phyloP scores from a whole-genome alignment of 805 yeast species.

The Lachancea meyersii region DNA sequence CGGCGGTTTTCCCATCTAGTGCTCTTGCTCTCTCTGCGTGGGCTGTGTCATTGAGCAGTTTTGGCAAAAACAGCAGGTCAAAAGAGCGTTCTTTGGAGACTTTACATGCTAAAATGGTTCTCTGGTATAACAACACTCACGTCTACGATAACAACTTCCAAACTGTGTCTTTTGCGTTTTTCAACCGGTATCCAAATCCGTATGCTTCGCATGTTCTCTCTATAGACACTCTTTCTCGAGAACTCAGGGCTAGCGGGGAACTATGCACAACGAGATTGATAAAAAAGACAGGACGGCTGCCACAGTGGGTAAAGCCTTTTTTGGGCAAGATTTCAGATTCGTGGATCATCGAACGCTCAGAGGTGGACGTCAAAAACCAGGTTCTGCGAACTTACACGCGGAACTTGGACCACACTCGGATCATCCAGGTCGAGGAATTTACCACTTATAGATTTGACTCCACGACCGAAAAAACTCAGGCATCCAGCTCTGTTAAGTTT shows the following conservation, averaged over 20 bases:
- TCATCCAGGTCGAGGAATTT: constrained; percentile 74
- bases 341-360: constrained; percentile 75
- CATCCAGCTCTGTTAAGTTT: constrained; percentile 59
- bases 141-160: constrained; percentile 58
- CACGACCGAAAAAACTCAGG: constrained; percentile 36
- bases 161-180: constrained; percentile 70
- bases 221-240: constrained; percentile 63
- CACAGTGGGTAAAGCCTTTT: constrained; percentile 70
- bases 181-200: constrained; percentile 70
- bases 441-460: constrained; percentile 46
- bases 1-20: too few species aligned
- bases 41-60: background rate
- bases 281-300: constrained; percentile 73
- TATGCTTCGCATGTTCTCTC: constrained; percentile 80
- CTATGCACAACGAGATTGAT: constrained; percentile 69
- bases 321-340: constrained; percentile 63
- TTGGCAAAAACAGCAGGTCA: background rate
- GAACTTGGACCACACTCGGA: constrained; percentile 75
- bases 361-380: constrained; percentile 55
- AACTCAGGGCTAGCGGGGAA: constrained; percentile 55
- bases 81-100: background rate
- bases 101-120: constrained; percentile 44
- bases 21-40: too few species aligned
- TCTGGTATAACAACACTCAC: constrained; percentile 51
- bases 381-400: constrained; percentile 65